These are phyloP conservation scores for Dipodascopsis uninucleata DNA, from an alignment of 805 yeast genomes.

Conservation along the genomic window DNA sequence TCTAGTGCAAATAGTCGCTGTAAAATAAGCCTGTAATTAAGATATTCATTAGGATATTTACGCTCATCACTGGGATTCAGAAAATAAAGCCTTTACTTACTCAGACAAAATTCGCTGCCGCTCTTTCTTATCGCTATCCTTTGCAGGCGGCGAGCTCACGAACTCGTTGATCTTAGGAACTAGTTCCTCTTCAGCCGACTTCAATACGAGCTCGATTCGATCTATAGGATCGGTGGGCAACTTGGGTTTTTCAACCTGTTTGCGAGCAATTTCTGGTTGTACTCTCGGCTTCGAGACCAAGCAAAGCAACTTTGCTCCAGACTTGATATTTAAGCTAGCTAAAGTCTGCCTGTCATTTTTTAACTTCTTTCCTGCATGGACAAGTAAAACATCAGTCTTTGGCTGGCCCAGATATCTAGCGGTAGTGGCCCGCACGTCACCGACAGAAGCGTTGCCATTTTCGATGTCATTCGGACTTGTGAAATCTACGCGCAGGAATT, in stretches of 20 bases:
- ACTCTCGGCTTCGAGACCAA: constrained; percentile 8
- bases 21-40: constrained; percentile 18
- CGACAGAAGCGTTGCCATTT: constrained; percentile 27
- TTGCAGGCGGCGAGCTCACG: constrained; percentile 12
- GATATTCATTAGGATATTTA: neutral
- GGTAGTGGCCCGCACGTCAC: constrained; percentile 28
- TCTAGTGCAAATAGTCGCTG: constrained; percentile 29
- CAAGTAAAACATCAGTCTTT: constrained; percentile 16
- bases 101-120: constrained; percentile 22
- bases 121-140: constrained; percentile 6
- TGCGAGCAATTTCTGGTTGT: neutral
- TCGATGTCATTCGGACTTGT: constrained; percentile 26
- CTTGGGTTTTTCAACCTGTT: constrained; percentile 8
- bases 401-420: constrained; percentile 19
- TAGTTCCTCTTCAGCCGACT: constrained; percentile 15
- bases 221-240: constrained; percentile 18
- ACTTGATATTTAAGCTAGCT: constrained; percentile 8
- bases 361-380: constrained; percentile 29
- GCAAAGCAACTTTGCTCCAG: constrained; percentile 22
- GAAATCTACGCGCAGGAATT: constrained; percentile 22
- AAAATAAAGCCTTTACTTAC: constrained; percentile 3
- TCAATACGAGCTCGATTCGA: constrained; percentile 17
- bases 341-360: constrained; percentile 18
- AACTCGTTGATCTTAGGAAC: constrained; percentile 21
- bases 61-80: neutral